Percentiles rank a stretch among this genome's conserved stretches.
These are phyloP conservation scores for Jatropha multifida DNA, from an alignment of 441 rosid species.

Conservation along the genomic window DNA sequence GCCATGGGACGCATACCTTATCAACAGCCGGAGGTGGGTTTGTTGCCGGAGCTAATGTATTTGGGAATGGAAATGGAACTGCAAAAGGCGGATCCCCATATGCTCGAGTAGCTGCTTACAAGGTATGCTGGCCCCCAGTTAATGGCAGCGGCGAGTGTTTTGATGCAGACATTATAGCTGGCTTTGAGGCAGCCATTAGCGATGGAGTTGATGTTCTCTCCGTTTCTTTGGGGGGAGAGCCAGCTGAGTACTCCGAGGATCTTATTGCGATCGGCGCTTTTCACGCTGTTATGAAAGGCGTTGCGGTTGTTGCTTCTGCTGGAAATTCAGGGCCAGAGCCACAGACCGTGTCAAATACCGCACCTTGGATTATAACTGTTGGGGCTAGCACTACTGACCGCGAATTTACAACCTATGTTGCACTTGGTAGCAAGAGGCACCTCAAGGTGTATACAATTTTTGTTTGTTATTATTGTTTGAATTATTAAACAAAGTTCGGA, in stretches of 20 bases:
- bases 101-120: conserved; percentile 76
- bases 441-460: conserved; percentile 30
- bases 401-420: conserved; percentile 35
- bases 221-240: conserved; percentile 49
- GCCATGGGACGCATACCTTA: conserved; percentile 64
- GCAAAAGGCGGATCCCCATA: conserved; percentile 76
- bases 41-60: conserved; percentile 42
- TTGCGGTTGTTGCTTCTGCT: conserved; percentile 51
- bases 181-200: conserved; percentile 55
- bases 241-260: conserved; percentile 37
- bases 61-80: conserved; percentile 62
- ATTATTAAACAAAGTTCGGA: too few relatives aligned
- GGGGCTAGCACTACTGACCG: conserved; percentile 68
- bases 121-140: conserved; percentile 69
- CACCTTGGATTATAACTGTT: conserved; percentile 56
- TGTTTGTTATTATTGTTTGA: too few relatives aligned
- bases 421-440: conserved; percentile 38
- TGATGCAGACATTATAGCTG: conserved; percentile 61
- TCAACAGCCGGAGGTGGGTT: conserved; percentile 64
- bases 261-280: conserved; percentile 53
- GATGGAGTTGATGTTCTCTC: conserved; percentile 73
- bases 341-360: conserved; percentile 39
- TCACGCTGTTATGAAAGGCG: conserved; percentile 55
- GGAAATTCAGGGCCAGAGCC: conserved; percentile 48
- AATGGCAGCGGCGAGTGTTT: conserved; percentile 42